Evolutionary conservation across 306 rosid genomes (phyloP), one percentile per base, ranked within the genome.

Genomic region (Sechiopsis laciniata): DNA sequence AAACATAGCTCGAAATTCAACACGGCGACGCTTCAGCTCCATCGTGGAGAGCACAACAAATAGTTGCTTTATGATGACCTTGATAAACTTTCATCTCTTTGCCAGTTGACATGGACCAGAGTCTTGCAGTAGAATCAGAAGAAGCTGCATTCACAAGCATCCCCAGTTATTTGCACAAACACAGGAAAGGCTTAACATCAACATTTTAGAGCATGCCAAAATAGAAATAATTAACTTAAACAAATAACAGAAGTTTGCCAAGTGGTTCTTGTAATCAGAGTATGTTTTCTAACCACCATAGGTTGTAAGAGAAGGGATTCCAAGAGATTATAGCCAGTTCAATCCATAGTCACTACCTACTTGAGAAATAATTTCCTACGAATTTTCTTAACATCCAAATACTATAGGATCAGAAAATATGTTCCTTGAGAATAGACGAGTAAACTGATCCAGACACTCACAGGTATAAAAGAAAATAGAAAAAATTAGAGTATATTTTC

Each of bases 21-120:
- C 84, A 77, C 8, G 91, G 16, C 22, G 89, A 73, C 35, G 95
- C 88, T 77, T 95, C 97, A 20, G 99, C 97, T 56, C 99, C 99
- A 70, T 95, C 99, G 55, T 95, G 96, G 11, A 91, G 90, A 40
- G 99, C 99, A 84, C 97, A 91, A 58, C 97, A 91, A 83, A 89
- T 80, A 45, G 99, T 88, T 40, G 97, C 96, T 78, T 95, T 95
- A 80, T 91, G 99, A 81, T 95, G 97, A 32, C 99, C 99, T 77
- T 87, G 96, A 78, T 95, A 91, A 77, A 83, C 87, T 82, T 73
- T 87, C 71, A 94, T 89, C 75, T 87, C 96, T 82, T 95, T 95
- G 26, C 99, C 99, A 4, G 76, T 84, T 65, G 97, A 78, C 91
- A 88, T 84, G 74, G 88, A 84, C 99, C 99, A 95, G 70, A 95